Base-by-base conservation (phyloP, 1,139 yeast genomes). In the Yamadazyma epiphylla region DNA sequence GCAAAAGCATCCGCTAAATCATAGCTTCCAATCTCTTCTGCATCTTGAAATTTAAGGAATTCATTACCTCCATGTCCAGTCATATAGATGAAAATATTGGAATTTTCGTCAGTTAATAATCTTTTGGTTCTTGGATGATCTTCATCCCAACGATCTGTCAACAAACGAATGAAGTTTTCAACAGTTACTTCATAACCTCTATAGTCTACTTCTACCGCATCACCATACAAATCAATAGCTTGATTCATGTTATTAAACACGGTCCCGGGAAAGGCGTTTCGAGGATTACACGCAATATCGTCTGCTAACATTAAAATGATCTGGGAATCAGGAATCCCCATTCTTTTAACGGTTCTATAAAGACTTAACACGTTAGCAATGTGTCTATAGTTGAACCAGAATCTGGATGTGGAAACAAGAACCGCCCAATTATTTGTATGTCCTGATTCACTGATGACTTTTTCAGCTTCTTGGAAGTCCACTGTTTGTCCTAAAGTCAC, bases 51-150 rank as follows among this genome's bases (percentile, higher is more conserved):
- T 59, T 91, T 91, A 46, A 94, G 72, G 56, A 91, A 91, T 57
- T 91, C 97, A 49, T 89, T 88, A 31, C 99, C 99, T 11, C 99
- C 99, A 58, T 91, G 99, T 11, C 99, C 99, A 1, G 98, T 94
- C 79, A 91, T 73, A 56, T 94, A 91, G 23, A 91, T 84, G 56
- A 91, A 86, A 29, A 91, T 87, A 54, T 91, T 91, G 13, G 96
- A 86, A 51, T 88, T 80, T 52, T 89, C 96, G 59, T 91, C 97
- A 0, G 97, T 88, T 41, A 89, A 64, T 26, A 91, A 65, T 42
- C 97, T 70, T 58, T 91, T 91, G 13, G 95, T 84, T 38, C 95
- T 70, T 3, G 98, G 97, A 45, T 91, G 95, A 35, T 85, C 88
- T 19, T 80, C 83, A 29, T 88, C 91, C 96, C 97, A 91, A 42